Conservation (phyloP, 202 grass and related monocot species). For the Dendrocalamus latiflorus region DNA sequence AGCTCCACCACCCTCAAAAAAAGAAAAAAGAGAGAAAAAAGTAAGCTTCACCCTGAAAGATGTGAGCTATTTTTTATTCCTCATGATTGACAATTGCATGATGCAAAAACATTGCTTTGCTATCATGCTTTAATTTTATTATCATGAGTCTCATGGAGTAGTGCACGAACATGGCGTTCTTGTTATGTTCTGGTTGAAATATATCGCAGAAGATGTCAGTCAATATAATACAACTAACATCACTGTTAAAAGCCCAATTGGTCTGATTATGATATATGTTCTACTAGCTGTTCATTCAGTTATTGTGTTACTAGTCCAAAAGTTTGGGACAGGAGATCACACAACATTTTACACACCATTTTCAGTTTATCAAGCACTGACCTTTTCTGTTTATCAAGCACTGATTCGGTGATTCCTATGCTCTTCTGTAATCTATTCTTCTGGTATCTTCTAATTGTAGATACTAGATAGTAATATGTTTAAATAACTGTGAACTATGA, state of each 20-base stretch:
- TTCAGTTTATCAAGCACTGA: background rate
- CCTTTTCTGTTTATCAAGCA: background rate
- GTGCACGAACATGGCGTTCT: background rate
- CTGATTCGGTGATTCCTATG: background rate
- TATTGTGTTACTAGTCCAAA: background rate
- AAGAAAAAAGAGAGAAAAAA: no score
- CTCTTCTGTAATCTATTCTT: background rate
- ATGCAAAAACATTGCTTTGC: background rate
- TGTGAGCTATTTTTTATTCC: conserved; percentile 16
- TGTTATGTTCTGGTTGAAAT: conserved; percentile 7
- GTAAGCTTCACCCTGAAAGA: conserved; percentile 30
- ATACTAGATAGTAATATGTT: conserved; percentile 4
- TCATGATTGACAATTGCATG: background rate
- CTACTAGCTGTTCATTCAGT: background rate
- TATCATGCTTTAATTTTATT: background rate
- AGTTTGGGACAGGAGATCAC: background rate
- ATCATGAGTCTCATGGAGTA: background rate
- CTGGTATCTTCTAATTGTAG: background rate
- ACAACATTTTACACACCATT: background rate
- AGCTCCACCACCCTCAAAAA: background rate
- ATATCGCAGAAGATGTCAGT: background rate
- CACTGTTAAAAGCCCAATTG: background rate
- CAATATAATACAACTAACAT: background rate
- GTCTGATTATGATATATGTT: background rate
- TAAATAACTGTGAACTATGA: conserved; percentile 10